phyloP scores from a whole-genome alignment of 1,139 yeast genomes.

The Sugiyamaella castrensis region DNA sequence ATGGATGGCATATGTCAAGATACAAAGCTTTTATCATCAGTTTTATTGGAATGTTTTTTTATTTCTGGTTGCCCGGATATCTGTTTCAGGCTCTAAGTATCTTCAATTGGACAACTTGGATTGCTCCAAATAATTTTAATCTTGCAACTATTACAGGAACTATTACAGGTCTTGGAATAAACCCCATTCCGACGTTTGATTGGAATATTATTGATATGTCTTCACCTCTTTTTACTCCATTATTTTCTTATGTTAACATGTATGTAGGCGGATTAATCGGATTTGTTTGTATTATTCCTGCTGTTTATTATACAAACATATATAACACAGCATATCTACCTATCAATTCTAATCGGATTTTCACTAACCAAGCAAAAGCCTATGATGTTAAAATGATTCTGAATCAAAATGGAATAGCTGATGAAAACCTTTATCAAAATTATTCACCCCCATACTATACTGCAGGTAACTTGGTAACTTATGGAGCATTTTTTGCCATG shows the following conservation, averaged over 20 bases:
- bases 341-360: constrained; percentile 48
- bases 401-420: constrained; percentile 34
- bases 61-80: constrained; percentile 56
- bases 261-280: constrained; percentile 15
- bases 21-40: constrained; percentile 45
- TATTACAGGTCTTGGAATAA: constrained; percentile 51
- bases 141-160: constrained; percentile 57
- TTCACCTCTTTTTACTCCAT: constrained; percentile 41
- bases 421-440: constrained; percentile 32
- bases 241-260: constrained; percentile 38
- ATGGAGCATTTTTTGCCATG: constrained; percentile 56
- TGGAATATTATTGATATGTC: constrained; percentile 44
- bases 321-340: constrained; percentile 53
- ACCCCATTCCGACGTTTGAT: constrained; percentile 53
- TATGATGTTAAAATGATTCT: constrained; percentile 46
- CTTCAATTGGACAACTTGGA: constrained; percentile 66
- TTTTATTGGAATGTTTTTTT: constrained; percentile 44
- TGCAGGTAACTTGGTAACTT: constrained; percentile 54
- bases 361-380: constrained; percentile 46
- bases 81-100: constrained; percentile 48
- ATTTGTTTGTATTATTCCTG: constrained; percentile 14
- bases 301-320: constrained; percentile 42
- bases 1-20: constrained; percentile 53
- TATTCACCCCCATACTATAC: constrained; percentile 55
- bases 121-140: constrained; percentile 51